Evolutionary conservation across 2,329 filamentous ascomycete genomes (phyloP).

Genomic region (Verticillium nubilum): DNA sequence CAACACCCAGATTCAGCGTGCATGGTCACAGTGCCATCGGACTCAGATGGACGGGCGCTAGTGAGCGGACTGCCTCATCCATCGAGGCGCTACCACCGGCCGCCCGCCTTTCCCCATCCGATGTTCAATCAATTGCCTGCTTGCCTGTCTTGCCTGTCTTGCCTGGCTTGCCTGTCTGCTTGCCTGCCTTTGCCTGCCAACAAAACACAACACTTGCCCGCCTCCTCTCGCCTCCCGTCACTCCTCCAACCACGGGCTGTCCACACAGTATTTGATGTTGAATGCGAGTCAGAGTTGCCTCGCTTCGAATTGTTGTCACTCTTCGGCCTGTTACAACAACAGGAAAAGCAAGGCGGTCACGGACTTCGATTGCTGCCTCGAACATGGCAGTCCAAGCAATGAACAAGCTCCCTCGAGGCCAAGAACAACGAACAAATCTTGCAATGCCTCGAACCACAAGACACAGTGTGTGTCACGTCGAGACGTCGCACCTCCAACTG

Average conservation of each 20-base stretch:
- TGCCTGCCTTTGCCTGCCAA: not conserved
- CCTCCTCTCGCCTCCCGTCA: not conserved
- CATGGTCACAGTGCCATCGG: not conserved
- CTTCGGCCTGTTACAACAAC: no score
- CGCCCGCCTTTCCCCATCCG: not conserved
- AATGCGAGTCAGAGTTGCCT: not conserved
- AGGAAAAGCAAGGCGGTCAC: no score
- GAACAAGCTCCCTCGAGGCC: not conserved
- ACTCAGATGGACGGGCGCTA: not conserved
- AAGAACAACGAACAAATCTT: not conserved
- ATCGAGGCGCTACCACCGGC: not conserved
- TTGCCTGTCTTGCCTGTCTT: no score
- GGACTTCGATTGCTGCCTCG: no score
- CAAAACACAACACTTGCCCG: not conserved
- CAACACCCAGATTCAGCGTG: not conserved
- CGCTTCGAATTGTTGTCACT: not conserved
- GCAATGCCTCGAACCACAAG: not conserved
- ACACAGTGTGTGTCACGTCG: not conserved
- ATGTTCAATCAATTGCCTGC: not conserved
- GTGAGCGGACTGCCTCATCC: not conserved
- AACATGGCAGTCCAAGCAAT: not conserved
- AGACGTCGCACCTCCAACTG: not conserved
- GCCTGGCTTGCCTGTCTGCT: no score
- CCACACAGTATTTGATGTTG: not conserved
- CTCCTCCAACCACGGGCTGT: not conserved